These are phyloP conservation scores for Vicia sativa DNA, from an alignment of 306 rosid species.

Conservation along the genomic window DNA sequence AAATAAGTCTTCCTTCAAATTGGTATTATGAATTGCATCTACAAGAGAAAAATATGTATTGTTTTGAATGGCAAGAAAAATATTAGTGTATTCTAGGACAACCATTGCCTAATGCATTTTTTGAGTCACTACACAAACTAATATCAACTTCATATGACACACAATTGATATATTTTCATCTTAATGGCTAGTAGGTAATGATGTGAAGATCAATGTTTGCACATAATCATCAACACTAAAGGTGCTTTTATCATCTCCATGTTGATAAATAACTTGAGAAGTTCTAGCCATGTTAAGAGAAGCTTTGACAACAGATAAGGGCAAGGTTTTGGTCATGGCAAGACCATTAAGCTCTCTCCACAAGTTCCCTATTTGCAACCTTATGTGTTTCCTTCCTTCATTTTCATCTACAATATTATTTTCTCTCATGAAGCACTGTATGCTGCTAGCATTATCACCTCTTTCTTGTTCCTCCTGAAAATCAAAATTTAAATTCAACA, in stretches of 20 bases:
- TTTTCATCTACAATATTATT: constrained; percentile 6
- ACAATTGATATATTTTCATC: too few relatives aligned
- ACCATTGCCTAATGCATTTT: too few relatives aligned
- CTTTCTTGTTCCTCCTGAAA: constrained; percentile 53
- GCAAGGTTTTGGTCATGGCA: constrained; percentile 22
- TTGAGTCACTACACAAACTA: too few relatives aligned
- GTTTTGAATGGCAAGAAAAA: too few relatives aligned
- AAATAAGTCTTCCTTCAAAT: too few relatives aligned
- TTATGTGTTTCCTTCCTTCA: constrained; percentile 42
- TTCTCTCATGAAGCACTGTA: constrained; percentile 42
- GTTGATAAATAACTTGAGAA: constrained; percentile 54
- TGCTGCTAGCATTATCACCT: constrained; percentile 51
- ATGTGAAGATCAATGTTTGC: constrained; percentile 37
- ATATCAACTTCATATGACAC: neutral
- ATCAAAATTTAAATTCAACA: neutral
- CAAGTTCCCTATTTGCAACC: constrained; percentile 35
- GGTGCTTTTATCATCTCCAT: constrained; percentile 48
- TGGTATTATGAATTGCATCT: too few relatives aligned
- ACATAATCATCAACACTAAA: constrained; percentile 48
- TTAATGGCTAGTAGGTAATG: neutral
- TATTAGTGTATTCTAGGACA: too few relatives aligned
- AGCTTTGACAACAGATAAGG: constrained; percentile 36
- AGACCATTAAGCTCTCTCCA: constrained; percentile 46
- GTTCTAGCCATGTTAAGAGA: constrained; percentile 54
- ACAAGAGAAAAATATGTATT: too few relatives aligned